Base-by-base conservation (phyloP, 306 rosid species). In the Alnus rubra region DNA sequence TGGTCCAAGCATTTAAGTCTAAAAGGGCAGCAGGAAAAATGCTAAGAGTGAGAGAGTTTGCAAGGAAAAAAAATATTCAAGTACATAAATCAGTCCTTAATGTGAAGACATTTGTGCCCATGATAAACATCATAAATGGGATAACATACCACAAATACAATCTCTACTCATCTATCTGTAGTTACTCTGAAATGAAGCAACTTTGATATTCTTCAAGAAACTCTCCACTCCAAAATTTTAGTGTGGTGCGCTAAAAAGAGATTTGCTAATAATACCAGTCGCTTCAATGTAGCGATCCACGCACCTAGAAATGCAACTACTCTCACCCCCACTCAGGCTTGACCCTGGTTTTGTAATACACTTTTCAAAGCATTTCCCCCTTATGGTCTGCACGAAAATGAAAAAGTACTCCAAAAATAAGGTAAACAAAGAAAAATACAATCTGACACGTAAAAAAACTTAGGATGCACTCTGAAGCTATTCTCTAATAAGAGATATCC, bases 201-300 rank as follows among this genome's bases (percentile, higher is more conserved):
- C 76, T 79, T 35, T 0, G 23, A 49, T 69, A 31, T 50, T 71
- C 71, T 48, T 49, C 18, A 64, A 52, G 39, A 78, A 62, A 74
- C 71, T 55, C 48, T 44, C 53, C 28, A 6, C 69, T 33, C 55
- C 5, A 16, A 64, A 70, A 45, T 35, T 78, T 86, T 80, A 93
- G 15, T 81, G 91, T 31, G 80, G 44, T 72, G 87, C 86, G 28
- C 90, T 85, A 78, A 93, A 87, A 45, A 96, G 84, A 7, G 99
- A 81, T 82, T 82, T 90, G 86, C 94, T 91, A 78, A 96, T 80
- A 60, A 96, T 89, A 76, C 97, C 92, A 5, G 99, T 96, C 60
- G 99, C 99, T 88, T 96, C 99, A 28, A 96, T 87, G 74, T 91
- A 96, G 87, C 99, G 97, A 74, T 96, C 99, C 74, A 96, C 86